phyloP scores from a whole-genome alignment of 1,284 basidiomycete species.

The Chondrostereum purpureum region DNA sequence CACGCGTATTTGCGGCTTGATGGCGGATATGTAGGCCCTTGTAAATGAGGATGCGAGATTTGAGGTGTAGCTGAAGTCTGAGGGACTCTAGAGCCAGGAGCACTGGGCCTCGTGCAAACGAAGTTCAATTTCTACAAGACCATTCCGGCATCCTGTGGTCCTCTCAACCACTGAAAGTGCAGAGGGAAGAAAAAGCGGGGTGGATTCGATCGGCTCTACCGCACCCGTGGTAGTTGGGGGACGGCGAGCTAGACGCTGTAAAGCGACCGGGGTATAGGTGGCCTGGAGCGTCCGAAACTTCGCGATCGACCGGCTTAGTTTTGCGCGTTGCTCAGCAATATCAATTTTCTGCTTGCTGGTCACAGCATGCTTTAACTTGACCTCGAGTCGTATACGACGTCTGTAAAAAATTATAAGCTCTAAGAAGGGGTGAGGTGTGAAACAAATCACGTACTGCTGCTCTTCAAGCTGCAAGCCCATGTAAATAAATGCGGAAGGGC shows the following conservation, averaged over 20 bases:
- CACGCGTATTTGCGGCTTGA: constrained; percentile 7
- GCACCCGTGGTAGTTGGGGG: too few species aligned
- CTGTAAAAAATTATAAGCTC: not conserved
- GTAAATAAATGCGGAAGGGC: not conserved
- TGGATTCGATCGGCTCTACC: too few species aligned
- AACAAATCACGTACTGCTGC: not conserved
- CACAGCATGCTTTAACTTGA: not conserved
- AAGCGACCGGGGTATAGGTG: constrained; percentile 1
- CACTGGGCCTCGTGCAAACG: constrained; percentile 6
- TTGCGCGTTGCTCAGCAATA: constrained; percentile 1
- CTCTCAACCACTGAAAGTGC: not conserved
- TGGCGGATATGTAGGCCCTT: constrained; percentile 6
- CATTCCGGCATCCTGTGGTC: not conserved
- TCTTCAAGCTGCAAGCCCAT: not conserved
- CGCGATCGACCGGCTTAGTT: constrained; percentile 2
- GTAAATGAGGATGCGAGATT: constrained; percentile 9
- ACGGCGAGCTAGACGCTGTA: too few species aligned
- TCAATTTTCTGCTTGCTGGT: constrained; percentile 2
- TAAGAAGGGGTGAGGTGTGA: too few species aligned
- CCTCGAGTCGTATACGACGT: not conserved
- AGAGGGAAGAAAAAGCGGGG: constrained; percentile 7
- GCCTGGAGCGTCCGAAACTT: constrained; percentile 2
- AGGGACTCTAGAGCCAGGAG: constrained; percentile 2
- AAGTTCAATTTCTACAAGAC: constrained; percentile 2
- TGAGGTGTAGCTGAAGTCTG: constrained; percentile 11